A percentile compares a stretch with the other conserved stretches of the same genome.
phyloP scores from a whole-genome alignment of 2,329 filamentous ascomycete genomes.

The Colletotrichum agaves region DNA sequence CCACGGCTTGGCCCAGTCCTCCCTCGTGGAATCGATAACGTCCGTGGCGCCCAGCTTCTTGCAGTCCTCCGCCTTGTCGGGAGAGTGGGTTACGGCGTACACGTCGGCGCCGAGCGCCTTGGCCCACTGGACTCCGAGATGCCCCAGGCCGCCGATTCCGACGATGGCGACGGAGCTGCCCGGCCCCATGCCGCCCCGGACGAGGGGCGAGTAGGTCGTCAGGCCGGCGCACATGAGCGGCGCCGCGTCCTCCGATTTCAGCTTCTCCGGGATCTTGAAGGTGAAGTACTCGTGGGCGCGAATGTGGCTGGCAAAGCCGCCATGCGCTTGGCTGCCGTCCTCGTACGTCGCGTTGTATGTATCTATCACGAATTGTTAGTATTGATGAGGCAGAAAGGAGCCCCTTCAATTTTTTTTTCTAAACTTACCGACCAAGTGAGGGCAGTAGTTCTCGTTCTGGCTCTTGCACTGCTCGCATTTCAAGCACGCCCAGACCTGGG shows the following conservation, averaged over 20 bases:
- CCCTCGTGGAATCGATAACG: conserved; percentile 57
- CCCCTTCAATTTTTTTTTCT: rapidly evolving
- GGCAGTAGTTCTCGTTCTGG: conserved; percentile 62
- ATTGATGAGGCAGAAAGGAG: rapidly evolving
- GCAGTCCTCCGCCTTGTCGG: conserved; percentile 68
- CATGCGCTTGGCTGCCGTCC: conserved; percentile 70
- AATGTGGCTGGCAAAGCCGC: conserved; percentile 67
- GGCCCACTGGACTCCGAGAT: conserved; percentile 78
- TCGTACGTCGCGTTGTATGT: conserved; percentile 69
- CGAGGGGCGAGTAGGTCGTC: conserved; percentile 77
- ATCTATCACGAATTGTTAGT: conserved; percentile 41
- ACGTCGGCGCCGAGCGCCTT: conserved; percentile 76
- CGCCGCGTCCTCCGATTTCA: conserved; percentile 62
- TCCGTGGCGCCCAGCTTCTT: conserved; percentile 70
- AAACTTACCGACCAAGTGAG: conserved; percentile 53
- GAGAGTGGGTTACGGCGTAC: conserved; percentile 71
- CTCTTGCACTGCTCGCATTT: conserved; percentile 59
- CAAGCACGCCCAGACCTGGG: conserved; percentile 68
- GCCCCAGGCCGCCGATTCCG: conserved; percentile 78
- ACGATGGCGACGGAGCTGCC: conserved; percentile 78
- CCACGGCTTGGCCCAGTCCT: conserved; percentile 68
- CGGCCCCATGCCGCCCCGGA: conserved; percentile 73
- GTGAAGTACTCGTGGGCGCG: conserved; percentile 67
- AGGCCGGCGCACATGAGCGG: conserved; percentile 84
- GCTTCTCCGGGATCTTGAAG: conserved; percentile 65